Evolutionary conservation across 2,329 filamentous ascomycete genomes (phyloP), one percentile per base, ranked within the genome.

Genomic region (Pseudogymnoascus sp.): DNA sequence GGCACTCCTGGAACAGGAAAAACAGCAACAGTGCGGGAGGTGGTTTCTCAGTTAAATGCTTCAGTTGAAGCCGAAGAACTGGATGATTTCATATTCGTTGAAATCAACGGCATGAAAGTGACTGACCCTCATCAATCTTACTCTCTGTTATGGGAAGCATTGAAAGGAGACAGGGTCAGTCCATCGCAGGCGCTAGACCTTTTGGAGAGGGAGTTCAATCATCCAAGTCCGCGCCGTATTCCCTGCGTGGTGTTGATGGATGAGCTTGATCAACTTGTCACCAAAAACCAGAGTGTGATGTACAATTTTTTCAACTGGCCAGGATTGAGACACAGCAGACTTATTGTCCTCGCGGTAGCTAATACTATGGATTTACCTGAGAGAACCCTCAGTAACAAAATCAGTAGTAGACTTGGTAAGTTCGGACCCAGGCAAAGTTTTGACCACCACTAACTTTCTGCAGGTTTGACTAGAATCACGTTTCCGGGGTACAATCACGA

Each of bases 261-360:
- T 71, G 94, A 99, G 75, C 82, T 99, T 58, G 94, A 99, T 73
- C 94, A 99, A 75, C 83, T 99, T 6, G 95, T 99, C 4, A 99
- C 94, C 10, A 94, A 93, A 72, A 97, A 96, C 70, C 95, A 99
- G 74, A 93, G 90, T n/a, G 94, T 99, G 76, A 99, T 99, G 94
- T 99, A 99, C 78, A 99, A 99, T 75, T 99, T 99, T 75, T 99
- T 99, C 82, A 99, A 99, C 72, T 99, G 94, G 94, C 94, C 94
- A 3, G 89, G 90, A 9, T 80, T 97, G 61, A 85, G 90, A 59
- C 92, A 99, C 74, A 96, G 91, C 61, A 86, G 92, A 58, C 81
- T 99, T 48, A 97, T 99, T 73, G 95, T 99, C 5, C 84, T 99
- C 5, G 95, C 95, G 9, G 94, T 99, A 15, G 95, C 94, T 60